These are phyloP conservation scores for Blumeria hordei DNA, from an alignment of 2,329 filamentous ascomycete species.

Conservation along the genomic window DNA sequence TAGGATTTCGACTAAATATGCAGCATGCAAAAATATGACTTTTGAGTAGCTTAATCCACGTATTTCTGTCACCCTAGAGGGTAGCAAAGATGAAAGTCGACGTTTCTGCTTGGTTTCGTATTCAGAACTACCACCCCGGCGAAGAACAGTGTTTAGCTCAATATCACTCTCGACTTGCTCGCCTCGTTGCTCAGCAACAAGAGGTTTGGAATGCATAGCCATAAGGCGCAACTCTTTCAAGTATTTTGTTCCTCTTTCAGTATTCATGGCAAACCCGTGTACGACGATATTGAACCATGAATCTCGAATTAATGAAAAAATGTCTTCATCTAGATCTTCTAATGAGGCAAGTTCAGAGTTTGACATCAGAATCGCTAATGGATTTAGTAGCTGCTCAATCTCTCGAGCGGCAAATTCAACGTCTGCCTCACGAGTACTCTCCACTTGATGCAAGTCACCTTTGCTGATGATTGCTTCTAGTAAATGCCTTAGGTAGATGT, in stretches of 20 bases:
- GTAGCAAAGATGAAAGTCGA: constrained; percentile 47
- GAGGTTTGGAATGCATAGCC: constrained; percentile 63
- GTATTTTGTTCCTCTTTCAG: constrained; percentile 48
- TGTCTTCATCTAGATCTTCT: constrained; percentile 34
- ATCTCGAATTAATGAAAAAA: constrained; percentile 54
- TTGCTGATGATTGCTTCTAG: constrained; percentile 75
- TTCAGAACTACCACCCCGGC: constrained; percentile 61
- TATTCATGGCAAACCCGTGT: constrained; percentile 63
- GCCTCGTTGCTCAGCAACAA: constrained; percentile 70
- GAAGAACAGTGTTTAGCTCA: constrained; percentile 79
- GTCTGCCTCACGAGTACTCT: constrained; percentile 52
- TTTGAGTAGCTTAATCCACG: constrained; percentile 69
- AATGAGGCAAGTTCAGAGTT: constrained; percentile 28
- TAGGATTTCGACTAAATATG: constrained; percentile 70
- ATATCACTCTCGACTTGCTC: constrained; percentile 91
- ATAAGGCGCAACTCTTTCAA: constrained; percentile 58
- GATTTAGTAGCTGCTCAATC: constrained; percentile 68
- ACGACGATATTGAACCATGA: constrained; percentile 97
- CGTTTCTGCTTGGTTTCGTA: constrained; percentile 63
- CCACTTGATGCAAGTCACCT: constrained; percentile 57
- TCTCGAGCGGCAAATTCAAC: constrained; percentile 63
- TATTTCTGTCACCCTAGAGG: constrained; percentile 55
- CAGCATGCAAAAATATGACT: constrained; percentile 74
- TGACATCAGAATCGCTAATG: constrained; percentile 67
- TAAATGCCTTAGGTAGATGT: constrained; percentile 62